Base-by-base conservation (phyloP, 192 early-diverging fungal genomes). In the Neocallimastix lanati region DNA sequence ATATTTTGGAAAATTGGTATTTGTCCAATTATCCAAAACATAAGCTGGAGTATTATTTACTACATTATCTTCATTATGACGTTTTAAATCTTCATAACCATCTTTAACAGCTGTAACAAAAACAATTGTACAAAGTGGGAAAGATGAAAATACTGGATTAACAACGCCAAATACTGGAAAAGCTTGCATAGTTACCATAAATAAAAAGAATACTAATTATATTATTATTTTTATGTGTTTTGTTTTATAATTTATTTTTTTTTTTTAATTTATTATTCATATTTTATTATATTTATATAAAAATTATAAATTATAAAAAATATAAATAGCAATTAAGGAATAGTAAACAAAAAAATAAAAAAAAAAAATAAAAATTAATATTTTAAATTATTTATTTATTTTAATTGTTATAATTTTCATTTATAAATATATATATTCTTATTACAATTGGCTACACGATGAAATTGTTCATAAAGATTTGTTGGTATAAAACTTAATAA, bases 401-500 rank as follows among this genome's bases (percentile, higher is more conserved):
- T n/a, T n/a, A n/a, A n/a, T n/a, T n/a, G n/a, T n/a, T n/a, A n/a
- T n/a, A n/a, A n/a, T n/a, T n/a, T n/a, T n/a, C n/a, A n/a, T n/a
- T n/a, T n/a, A n/a, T n/a, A n/a, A 33, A 33, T 33, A 33, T 33
- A 33, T 6, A 33, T 33, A 33, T 33, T 33, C 4, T 33, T 33
- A 33, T 50, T 50, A 50, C 40, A 13, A 84, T 99, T 99, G 76
- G 97, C 98, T 12, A 97, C 88, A 40, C 91, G 90, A 13, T 94
- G 92, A 84, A 99, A 99, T 87, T 99, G 96, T 89, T 98, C 96
- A 83, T 94, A 93, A 79, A 99, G 83, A 80, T 98, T 98, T 83
- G 96, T 96, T 27, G 96, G 96, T 21, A 99, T 83, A 85, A 98
- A 99, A 0, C 93, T 92, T 15, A 94, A 77, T 9, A 93, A 82